Percentiles rank a stretch among this genome's conserved stretches.
These are phyloP conservation scores for Sporobolomyces roseus DNA, from an alignment of 768 basidiomycete genomes.

Conservation along the genomic window DNA sequence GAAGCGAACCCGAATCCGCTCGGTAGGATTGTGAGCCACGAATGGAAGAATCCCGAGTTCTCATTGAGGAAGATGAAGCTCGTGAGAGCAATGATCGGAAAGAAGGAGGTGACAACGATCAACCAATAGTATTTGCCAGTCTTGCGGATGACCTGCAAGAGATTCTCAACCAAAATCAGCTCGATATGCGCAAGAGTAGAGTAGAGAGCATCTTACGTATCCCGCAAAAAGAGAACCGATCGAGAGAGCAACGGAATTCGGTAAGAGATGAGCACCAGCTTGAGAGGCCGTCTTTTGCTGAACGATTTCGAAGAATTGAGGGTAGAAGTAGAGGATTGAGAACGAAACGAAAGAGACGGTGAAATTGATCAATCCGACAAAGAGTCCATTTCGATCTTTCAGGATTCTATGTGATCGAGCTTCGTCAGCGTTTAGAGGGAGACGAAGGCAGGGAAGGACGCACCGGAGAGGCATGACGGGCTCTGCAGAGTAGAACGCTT, in stretches of 20 bases:
- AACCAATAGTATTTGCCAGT: slow-evolving; percentile 81
- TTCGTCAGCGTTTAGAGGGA: background rate
- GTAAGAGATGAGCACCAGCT: slow-evolving; percentile 62
- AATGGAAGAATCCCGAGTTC: slow-evolving; percentile 46
- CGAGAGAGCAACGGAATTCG: slow-evolving; percentile 83
- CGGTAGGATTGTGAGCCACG: slow-evolving; percentile 39
- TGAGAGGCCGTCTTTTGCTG: slow-evolving; percentile 33
- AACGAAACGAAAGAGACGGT: slow-evolving; percentile 43
- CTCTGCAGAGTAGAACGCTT: slow-evolving; percentile 69
- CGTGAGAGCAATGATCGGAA: slow-evolving; percentile 59
- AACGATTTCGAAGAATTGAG: slow-evolving; percentile 38
- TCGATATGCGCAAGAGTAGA: background rate
- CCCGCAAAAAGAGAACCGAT: slow-evolving; percentile 82
- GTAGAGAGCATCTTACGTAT: slow-evolving; percentile 57
- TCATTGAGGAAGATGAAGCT: slow-evolving; percentile 67
- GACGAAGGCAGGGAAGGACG: slow-evolving; percentile 50
- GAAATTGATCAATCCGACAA: slow-evolving; percentile 77
- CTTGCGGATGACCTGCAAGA: slow-evolving; percentile 44
- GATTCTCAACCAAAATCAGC: too few relatives aligned
- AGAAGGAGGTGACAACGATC: slow-evolving; percentile 62
- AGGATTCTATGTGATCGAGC: slow-evolving; percentile 17
- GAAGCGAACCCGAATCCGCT: slow-evolving; percentile 36
- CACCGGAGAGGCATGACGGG: slow-evolving; percentile 87
- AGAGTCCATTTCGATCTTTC: slow-evolving; percentile 70
- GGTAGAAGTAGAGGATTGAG: slow-evolving; percentile 39